Percentiles rank a stretch among this genome's conserved stretches.
These are phyloP conservation scores for Rubus idaeus DNA, from an alignment of 306 rosid species.

Conservation along the genomic window DNA sequence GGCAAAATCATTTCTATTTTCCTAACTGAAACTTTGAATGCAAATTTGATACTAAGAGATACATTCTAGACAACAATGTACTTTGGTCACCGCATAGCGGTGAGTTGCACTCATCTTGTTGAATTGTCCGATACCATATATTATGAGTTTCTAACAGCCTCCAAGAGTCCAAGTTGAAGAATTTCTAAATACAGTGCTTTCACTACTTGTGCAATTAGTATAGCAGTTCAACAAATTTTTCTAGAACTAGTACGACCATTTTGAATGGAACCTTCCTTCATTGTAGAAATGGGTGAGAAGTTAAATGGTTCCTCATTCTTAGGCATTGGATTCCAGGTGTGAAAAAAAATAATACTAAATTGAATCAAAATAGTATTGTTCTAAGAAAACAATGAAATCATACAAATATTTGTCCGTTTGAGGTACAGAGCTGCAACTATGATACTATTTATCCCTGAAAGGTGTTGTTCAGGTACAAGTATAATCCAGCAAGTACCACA, in stretches of 20 bases:
- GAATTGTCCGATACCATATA: no score
- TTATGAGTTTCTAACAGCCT: no score
- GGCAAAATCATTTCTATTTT: not conserved
- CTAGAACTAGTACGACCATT: not conserved
- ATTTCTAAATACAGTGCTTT: no score
- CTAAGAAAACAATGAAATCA: not conserved
- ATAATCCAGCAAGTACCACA: conserved; percentile 71
- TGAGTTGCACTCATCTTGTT: no score
- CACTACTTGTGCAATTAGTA: no score
- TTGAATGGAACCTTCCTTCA: not conserved
- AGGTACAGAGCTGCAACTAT: not conserved
- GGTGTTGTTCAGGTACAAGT: conserved; percentile 64
- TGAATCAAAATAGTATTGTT: not conserved
- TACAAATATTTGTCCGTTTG: not conserved
- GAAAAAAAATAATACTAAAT: not conserved
- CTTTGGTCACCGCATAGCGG: no score
- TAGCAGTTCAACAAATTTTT: no score
- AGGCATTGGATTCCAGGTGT: not conserved
- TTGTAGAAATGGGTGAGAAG: not conserved
- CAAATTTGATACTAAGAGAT: no score
- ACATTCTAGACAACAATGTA: no score
- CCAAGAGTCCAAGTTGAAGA: no score
- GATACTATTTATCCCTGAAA: conserved; percentile 27
- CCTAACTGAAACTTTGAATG: no score
- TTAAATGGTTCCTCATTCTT: not conserved